These are phyloP conservation scores for Mycosphaerella arachidis DNA, from an alignment of 2,329 filamentous ascomycete species.

Conservation along the genomic window DNA sequence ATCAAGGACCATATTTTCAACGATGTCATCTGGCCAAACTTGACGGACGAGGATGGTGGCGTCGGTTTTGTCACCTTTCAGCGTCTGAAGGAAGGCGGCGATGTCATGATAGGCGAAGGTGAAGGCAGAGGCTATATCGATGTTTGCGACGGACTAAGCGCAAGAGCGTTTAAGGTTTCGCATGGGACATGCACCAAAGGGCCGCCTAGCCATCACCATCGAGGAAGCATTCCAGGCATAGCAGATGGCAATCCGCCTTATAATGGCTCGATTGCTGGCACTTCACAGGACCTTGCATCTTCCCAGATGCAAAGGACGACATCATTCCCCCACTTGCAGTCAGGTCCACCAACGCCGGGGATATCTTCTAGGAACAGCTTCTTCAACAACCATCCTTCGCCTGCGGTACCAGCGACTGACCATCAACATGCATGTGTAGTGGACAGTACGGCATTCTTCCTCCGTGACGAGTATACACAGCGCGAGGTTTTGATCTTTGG, in stretches of 20 bases:
- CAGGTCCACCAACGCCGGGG: slow-evolving; percentile 29
- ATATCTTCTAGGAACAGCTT: slow-evolving; percentile 23
- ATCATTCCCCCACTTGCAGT: slow-evolving; percentile 28
- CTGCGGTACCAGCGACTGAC: slow-evolving; percentile 18
- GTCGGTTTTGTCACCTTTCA: slow-evolving; percentile 89
- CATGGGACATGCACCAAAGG: slow-evolving; percentile 84
- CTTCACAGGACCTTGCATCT: slow-evolving; percentile 18
- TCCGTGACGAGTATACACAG: slow-evolving; percentile 57
- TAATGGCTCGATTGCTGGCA: slow-evolving; percentile 25
- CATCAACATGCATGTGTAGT: slow-evolving; percentile 57
- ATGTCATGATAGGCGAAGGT: slow-evolving; percentile 74
- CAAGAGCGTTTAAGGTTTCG: slow-evolving; percentile 80
- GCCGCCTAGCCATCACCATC: slow-evolving; percentile 34
- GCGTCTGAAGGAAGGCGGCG: slow-evolving; percentile 82
- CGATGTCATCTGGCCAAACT: slow-evolving; percentile 94
- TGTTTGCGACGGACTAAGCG: slow-evolving; percentile 80
- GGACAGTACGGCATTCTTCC: slow-evolving; percentile 90
- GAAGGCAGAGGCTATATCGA: slow-evolving; percentile 80
- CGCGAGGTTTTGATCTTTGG: slow-evolving; percentile 89
- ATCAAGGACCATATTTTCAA: slow-evolving; percentile 97
- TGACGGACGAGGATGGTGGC: slow-evolving; percentile 93
- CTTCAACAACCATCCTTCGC: slow-evolving; percentile 26
- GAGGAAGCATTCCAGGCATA: slow-evolving; percentile 40
- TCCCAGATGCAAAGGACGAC: slow-evolving; percentile 20
- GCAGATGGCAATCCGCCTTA: slow-evolving; percentile 32